Conservation (phyloP, 169 alveolate species). For the Plasmodium yoelii region DNA sequence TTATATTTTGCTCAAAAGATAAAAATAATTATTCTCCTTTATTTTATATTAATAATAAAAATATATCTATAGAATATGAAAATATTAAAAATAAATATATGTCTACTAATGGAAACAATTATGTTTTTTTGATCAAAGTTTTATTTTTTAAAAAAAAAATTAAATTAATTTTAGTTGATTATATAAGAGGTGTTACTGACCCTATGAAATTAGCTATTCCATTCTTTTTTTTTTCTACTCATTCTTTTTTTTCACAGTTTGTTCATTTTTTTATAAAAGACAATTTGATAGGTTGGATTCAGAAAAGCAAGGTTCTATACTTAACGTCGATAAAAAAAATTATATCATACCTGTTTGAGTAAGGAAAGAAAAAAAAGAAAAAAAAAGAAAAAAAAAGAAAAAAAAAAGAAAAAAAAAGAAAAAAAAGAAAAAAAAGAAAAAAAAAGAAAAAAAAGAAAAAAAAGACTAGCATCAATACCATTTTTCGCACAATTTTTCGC, state of each 20-base stretch:
- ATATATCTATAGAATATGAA: constrained; percentile 24
- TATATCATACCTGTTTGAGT: constrained; percentile 26
- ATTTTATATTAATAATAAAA: constrained; percentile 16
- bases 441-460: too few relatives aligned
- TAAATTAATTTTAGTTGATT: constrained; percentile 36
- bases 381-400: too few relatives aligned
- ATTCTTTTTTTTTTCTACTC: constrained; percentile 37
- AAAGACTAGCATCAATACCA: too few relatives aligned
- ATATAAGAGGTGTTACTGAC: constrained; percentile 38
- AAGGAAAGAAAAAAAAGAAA: too few relatives aligned
- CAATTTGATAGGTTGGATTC: constrained; percentile 69
- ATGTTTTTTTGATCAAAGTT: constrained; percentile 50
- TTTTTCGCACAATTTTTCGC: too few relatives aligned
- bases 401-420: too few relatives aligned
- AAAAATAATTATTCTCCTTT: neutral
- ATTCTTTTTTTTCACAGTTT: constrained; percentile 34
- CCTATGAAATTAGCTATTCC: constrained; percentile 68
- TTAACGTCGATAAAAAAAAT: constrained; percentile 20
- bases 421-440: too few relatives aligned
- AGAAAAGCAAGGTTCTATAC: constrained; percentile 16
- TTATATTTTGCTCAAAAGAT: constrained; percentile 19
- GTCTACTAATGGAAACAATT: constrained; percentile 18
- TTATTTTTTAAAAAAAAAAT: constrained; percentile 28
- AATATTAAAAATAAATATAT: constrained; percentile 33
- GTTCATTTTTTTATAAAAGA: constrained; percentile 66